These are phyloP conservation scores for Torulaspora maleeae DNA, from an alignment of 805 yeast species.

Conservation along the genomic window DNA sequence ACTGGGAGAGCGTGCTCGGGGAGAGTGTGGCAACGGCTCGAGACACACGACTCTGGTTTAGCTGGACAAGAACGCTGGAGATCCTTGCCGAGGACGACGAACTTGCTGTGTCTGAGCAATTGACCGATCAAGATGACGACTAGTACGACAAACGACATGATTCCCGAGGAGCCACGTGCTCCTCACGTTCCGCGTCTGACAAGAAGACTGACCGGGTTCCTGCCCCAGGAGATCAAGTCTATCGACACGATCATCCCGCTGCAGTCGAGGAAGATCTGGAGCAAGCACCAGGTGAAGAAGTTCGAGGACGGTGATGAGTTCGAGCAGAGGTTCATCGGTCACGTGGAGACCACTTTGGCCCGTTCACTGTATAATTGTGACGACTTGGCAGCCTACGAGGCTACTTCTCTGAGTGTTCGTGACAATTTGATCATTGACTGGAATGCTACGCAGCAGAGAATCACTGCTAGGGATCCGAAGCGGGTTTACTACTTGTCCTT, in stretches of 20 bases:
- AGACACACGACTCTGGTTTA: too few species aligned
- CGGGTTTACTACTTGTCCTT: slow-evolving; percentile 81
- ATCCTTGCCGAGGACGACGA: background rate
- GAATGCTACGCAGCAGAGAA: slow-evolving; percentile 90
- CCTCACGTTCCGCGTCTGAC: slow-evolving; percentile 46
- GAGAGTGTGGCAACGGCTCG: background rate
- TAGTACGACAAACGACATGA: slow-evolving; percentile 28
- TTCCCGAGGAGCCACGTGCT: slow-evolving; percentile 31
- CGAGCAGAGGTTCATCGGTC: slow-evolving; percentile 66
- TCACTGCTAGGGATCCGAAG: slow-evolving; percentile 77
- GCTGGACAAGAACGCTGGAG: background rate
- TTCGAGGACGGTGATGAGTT: slow-evolving; percentile 51
- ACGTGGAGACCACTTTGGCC: slow-evolving; percentile 89
- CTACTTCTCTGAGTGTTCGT: slow-evolving; percentile 71
- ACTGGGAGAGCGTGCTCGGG: background rate
- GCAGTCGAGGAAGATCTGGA: slow-evolving; percentile 73
- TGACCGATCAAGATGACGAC: slow-evolving; percentile 5
- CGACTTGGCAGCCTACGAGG: slow-evolving; percentile 86
- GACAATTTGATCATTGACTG: slow-evolving; percentile 79
- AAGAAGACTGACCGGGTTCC: slow-evolving; percentile 81
- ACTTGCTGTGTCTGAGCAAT: background rate
- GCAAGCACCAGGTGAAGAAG: slow-evolving; percentile 55
- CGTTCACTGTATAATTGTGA: slow-evolving; percentile 90
- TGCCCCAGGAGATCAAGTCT: slow-evolving; percentile 81
- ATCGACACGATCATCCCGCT: slow-evolving; percentile 79